phyloP scores from a whole-genome alignment of 1,139 yeast genomes.

The Suhomyces bribrorum region DNA sequence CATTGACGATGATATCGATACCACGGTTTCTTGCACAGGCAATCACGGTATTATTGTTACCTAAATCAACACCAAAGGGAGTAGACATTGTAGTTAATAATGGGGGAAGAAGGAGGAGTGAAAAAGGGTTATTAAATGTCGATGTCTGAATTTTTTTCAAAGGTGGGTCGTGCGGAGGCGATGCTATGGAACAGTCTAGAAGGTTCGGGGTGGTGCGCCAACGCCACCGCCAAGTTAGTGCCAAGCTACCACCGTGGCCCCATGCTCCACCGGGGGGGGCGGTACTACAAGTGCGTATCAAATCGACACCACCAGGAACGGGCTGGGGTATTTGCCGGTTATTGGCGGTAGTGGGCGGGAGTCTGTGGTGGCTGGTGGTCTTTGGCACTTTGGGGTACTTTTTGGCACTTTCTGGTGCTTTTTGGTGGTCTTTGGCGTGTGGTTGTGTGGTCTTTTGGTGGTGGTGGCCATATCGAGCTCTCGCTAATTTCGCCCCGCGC shows the following conservation, averaged over 20 bases:
- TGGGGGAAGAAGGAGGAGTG: background rate
- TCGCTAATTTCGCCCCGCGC: too few relatives aligned
- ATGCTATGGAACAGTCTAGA: slow-evolving; percentile 12
- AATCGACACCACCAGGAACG: too few relatives aligned
- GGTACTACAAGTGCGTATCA: too few relatives aligned
- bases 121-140: slow-evolving; percentile 4
- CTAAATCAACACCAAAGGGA: slow-evolving; percentile 98
- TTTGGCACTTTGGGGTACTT: too few relatives aligned
- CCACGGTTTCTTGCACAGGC: slow-evolving; percentile 99
- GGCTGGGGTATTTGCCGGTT: too few relatives aligned
- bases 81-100: slow-evolving; percentile 45
- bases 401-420: too few relatives aligned
- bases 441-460: too few relatives aligned
- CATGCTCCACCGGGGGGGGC: background rate
- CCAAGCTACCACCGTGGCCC: background rate
- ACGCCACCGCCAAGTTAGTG: too few relatives aligned
- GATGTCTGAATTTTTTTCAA: slow-evolving; percentile 12
- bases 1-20: slow-evolving; percentile 96
- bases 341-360: too few relatives aligned
- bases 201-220: slow-evolving; percentile 10
- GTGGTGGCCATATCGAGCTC: too few relatives aligned
- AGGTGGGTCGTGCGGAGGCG: slow-evolving; percentile 11
- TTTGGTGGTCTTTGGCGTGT: too few relatives aligned
- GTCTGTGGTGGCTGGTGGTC: too few relatives aligned
- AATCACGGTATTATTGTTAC: slow-evolving; percentile 89